Evolutionary conservation across 2,329 filamentous ascomycete genomes (phyloP).

Genomic region (Aspergillus texensis): DNA sequence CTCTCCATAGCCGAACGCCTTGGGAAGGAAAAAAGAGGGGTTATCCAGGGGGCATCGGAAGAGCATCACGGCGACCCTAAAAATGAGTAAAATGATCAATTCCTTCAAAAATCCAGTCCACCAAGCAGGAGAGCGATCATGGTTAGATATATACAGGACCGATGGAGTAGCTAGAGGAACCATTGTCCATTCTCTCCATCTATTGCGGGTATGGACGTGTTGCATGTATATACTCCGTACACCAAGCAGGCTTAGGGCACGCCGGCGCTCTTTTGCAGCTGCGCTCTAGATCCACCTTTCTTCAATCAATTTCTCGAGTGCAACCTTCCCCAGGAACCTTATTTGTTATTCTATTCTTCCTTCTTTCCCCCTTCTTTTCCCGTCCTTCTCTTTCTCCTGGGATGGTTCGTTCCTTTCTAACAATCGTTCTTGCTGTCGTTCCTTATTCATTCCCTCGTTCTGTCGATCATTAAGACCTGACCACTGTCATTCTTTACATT

Average conservation of each 20-base stretch:
- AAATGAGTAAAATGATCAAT: background rate
- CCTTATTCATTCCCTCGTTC: background rate
- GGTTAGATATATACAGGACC: background rate
- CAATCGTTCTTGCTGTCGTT: background rate
- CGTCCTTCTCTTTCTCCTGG: background rate
- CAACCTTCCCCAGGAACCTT: constrained; percentile 2
- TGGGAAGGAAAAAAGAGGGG: background rate
- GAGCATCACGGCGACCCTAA: background rate
- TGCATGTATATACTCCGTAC: background rate
- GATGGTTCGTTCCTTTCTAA: background rate
- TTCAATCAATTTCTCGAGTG: background rate
- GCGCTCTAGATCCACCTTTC: constrained; percentile 2
- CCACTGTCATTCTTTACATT: background rate
- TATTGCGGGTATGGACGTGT: background rate
- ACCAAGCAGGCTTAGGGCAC: background rate
- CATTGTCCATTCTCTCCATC: background rate
- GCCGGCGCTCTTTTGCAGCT: background rate
- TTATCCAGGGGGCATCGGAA: background rate
- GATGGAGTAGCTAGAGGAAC: background rate
- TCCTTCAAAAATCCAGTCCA: background rate
- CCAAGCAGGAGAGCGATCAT: background rate
- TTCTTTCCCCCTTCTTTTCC: background rate
- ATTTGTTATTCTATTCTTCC: background rate
- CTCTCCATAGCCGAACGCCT: background rate
- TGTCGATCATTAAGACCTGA: background rate